Percentiles rank a stretch among this genome's conserved stretches.
These are phyloP conservation scores for Cystobasidiopsis lactophilus DNA, from an alignment of 768 basidiomycete genomes.

Conservation along the genomic window DNA sequence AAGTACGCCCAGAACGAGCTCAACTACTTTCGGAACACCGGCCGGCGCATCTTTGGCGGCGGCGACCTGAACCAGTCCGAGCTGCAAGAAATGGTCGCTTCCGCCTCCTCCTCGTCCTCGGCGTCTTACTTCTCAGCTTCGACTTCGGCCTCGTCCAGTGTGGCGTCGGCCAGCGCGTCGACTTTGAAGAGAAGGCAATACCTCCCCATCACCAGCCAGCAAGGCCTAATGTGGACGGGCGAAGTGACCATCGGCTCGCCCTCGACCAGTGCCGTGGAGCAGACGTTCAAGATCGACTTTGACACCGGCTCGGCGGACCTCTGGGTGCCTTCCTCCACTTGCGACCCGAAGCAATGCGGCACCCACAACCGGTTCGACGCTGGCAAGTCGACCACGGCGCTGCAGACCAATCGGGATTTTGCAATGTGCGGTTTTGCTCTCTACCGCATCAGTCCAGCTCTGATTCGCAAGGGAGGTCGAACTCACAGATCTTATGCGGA, in stretches of 20 bases:
- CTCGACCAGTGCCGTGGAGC: conserved; percentile 8
- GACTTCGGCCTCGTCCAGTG: too few species aligned
- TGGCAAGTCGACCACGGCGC: conserved; percentile 25
- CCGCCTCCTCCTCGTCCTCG: too few species aligned
- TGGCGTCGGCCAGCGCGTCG: too few species aligned
- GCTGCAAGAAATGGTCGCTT: too few species aligned
- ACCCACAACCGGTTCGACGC: conserved; percentile 25
- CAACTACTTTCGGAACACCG: background rate
- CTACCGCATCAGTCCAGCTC: background rate
- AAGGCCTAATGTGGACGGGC: conserved; percentile 24
- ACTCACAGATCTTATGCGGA: conserved; percentile 33
- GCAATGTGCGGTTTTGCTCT: too few species aligned
- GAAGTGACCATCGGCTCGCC: conserved; percentile 27
- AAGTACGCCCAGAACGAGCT: background rate
- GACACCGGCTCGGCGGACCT: conserved; percentile 23
- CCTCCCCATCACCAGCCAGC: too few species aligned
- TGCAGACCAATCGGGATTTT: background rate
- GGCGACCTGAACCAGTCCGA: too few species aligned
- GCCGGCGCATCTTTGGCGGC: background rate
- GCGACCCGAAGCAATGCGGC: conserved; percentile 19
- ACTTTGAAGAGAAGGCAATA: too few species aligned
- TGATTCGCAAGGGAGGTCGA: too few species aligned
- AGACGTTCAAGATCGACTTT: conserved; percentile 28
- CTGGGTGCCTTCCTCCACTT: conserved; percentile 13
- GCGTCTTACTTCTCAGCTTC: too few species aligned